A percentile compares a stretch with the other conserved stretches of the same genome.
These are phyloP conservation scores for Hondaea fermentalgiana DNA, from an alignment of 108 stramenopile genomes.

Conservation along the genomic window DNA sequence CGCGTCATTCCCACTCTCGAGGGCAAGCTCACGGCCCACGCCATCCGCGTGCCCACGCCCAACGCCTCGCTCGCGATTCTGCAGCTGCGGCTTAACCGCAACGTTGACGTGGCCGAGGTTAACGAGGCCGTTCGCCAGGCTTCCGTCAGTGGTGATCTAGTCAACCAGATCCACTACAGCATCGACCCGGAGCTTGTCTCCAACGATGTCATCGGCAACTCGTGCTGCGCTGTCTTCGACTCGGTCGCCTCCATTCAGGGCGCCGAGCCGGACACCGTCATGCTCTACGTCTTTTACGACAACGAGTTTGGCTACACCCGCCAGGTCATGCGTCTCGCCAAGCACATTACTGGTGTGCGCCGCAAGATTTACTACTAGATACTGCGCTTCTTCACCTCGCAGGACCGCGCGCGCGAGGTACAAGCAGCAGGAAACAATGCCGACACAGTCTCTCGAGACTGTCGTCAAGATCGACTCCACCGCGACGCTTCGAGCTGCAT, in stretches of 20 bases:
- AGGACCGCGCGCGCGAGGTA: no score
- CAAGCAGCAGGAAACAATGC: no score
- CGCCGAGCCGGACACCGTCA: background rate
- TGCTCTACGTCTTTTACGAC: slow-evolving; percentile 22
- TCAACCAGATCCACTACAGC: slow-evolving; percentile 24
- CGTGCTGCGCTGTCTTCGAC: background rate
- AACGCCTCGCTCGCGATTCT: slow-evolving; percentile 22
- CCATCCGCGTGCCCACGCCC: slow-evolving; percentile 29
- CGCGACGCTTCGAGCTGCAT: no score
- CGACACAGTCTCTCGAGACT: no score
- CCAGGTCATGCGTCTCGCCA: slow-evolving; percentile 22
- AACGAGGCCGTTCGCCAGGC: background rate
- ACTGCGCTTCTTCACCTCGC: background rate
- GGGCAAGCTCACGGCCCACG: slow-evolving; percentile 21
- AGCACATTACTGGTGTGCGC: slow-evolving; percentile 16
- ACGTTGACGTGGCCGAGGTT: background rate
- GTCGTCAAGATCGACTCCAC: no score
- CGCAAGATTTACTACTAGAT: slow-evolving; percentile 7
- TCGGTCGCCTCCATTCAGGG: background rate
- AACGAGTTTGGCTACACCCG: slow-evolving; percentile 30
- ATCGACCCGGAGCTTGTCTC: slow-evolving; percentile 22
- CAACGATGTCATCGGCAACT: slow-evolving; percentile 22
- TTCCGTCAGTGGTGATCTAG: background rate
- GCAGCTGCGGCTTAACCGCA: background rate
- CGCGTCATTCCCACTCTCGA: slow-evolving; percentile 15